phyloP scores from a whole-genome alignment of 2,329 filamentous ascomycete genomes.

The Beauveria pseudobassiana region DNA sequence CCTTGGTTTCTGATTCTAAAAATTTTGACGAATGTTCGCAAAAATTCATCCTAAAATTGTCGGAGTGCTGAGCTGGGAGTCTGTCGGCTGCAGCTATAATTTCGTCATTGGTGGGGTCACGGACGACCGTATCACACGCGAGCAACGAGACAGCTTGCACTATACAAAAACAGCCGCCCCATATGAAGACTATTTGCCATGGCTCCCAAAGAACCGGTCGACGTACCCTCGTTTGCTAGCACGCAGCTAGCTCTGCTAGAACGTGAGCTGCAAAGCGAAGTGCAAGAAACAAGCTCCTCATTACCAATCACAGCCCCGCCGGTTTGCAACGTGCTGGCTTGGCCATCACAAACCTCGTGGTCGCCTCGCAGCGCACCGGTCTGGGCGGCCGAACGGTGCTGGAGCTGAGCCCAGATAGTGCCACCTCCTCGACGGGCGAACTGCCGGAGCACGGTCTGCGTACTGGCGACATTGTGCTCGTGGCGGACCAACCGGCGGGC shows the following conservation, averaged over 20 bases:
- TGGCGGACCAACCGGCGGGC: constrained; percentile 68
- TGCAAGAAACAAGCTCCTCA: constrained; percentile 62
- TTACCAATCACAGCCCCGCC: constrained; percentile 59
- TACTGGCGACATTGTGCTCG: constrained; percentile 68
- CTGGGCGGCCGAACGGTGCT: constrained; percentile 86
- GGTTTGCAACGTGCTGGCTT: constrained; percentile 70
- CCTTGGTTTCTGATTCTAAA: no score
- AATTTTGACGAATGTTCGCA: neutral
- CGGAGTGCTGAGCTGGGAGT: no score
- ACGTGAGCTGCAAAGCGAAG: constrained; percentile 64
- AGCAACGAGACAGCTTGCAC: neutral
- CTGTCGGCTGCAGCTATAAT: neutral
- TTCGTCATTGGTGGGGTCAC: constrained; percentile 11
- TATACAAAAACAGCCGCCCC: neutral
- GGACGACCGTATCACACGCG: neutral
- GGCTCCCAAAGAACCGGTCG: constrained; percentile 37
- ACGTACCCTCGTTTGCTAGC: constrained; percentile 61
- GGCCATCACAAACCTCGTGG: constrained; percentile 66
- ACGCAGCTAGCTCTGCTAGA: constrained; percentile 65
- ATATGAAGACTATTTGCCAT: constrained; percentile 20
- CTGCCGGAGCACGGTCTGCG: constrained; percentile 70
- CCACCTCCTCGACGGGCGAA: constrained; percentile 46
- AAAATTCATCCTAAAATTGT: neutral
- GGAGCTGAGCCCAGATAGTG: constrained; percentile 69
- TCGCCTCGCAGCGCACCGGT: constrained; percentile 75